phyloP scores from a whole-genome alignment of 1,284 basidiomycete genomes.

The Pascua guehoae region DNA sequence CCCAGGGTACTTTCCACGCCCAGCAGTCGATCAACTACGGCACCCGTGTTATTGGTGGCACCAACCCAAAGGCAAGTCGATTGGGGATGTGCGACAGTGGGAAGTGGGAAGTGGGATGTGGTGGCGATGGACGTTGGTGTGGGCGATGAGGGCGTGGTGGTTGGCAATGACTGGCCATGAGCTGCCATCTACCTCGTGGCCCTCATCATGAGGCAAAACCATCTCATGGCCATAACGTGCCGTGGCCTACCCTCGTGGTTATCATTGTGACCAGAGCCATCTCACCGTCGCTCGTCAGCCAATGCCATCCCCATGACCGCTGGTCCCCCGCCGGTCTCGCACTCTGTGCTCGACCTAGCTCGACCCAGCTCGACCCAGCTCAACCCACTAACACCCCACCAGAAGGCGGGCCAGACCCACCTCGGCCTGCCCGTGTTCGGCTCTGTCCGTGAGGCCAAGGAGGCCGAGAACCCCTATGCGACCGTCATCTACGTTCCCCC shows the following conservation, averaged over 20 bases:
- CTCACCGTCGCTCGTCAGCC: too few species aligned
- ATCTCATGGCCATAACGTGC: too few species aligned
- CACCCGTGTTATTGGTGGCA: conserved; percentile 96
- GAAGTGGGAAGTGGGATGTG: background rate
- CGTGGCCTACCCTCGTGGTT: too few species aligned
- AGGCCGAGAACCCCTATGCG: conserved; percentile 79
- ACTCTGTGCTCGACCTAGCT: background rate
- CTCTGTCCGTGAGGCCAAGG: conserved; percentile 84
- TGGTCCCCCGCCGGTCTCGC: background rate
- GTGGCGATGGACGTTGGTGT: background rate
- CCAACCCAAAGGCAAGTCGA: conserved; percentile 74
- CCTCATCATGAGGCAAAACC: too few species aligned
- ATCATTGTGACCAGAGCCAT: too few species aligned
- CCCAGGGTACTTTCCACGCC: conserved; percentile 93
- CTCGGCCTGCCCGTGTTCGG: conserved; percentile 94
- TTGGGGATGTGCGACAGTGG: background rate
- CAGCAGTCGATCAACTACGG: conserved; percentile 85
- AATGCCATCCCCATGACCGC: too few species aligned
- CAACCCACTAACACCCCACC: conserved; percentile 9
- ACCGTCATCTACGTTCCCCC: conserved; percentile 95
- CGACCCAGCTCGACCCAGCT: too few species aligned
- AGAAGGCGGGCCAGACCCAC: conserved; percentile 92
- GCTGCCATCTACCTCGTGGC: too few species aligned
- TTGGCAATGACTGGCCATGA: background rate
- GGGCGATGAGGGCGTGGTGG: background rate